phyloP scores from a whole-genome alignment of 768 basidiomycete genomes.

The Boletus fagicola region DNA sequence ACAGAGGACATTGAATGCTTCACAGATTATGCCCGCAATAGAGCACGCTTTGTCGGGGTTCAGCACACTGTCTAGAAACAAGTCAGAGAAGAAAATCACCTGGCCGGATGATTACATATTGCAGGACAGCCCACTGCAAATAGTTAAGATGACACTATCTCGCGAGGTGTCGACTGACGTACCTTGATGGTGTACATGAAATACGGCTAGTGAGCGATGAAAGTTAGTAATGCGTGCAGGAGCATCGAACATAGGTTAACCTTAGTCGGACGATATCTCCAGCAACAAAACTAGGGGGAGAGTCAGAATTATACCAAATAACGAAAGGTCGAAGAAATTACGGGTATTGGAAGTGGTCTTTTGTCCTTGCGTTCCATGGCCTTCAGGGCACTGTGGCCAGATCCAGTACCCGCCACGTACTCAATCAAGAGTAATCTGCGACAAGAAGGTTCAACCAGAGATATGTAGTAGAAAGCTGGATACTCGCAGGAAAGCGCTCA shows the following conservation, averaged over 20 bases:
- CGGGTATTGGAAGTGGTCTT: constrained; percentile 63
- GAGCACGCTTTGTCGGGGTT: constrained; percentile 35
- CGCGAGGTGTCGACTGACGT: constrained; percentile 2
- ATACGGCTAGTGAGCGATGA: constrained; percentile 51
- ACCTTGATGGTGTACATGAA: constrained; percentile 90
- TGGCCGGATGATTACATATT: constrained; percentile 79
- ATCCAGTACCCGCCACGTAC: constrained; percentile 71
- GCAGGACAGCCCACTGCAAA: constrained; percentile 77
- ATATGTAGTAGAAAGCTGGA: neutral
- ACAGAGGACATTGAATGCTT: constrained; percentile 69
- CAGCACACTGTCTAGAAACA: neutral
- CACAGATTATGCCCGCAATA: constrained; percentile 76
- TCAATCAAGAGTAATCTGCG: constrained; percentile 75
- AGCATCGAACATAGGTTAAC: constrained; percentile 30
- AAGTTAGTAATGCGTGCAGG: constrained; percentile 5
- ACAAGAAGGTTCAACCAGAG: neutral
- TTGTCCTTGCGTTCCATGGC: constrained; percentile 83
- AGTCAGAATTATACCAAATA: neutral
- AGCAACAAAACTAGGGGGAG: constrained; percentile 65
- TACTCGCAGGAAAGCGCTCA: constrained; percentile 83
- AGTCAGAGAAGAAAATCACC: constrained; percentile 23
- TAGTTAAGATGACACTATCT: neutral
- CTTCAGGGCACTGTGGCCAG: constrained; percentile 58
- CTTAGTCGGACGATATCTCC: constrained; percentile 81
- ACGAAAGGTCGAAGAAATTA: constrained; percentile 31